phyloP scores from a whole-genome alignment of 148 eudicot genomes.

The Tetragonia tetragonoides region DNA sequence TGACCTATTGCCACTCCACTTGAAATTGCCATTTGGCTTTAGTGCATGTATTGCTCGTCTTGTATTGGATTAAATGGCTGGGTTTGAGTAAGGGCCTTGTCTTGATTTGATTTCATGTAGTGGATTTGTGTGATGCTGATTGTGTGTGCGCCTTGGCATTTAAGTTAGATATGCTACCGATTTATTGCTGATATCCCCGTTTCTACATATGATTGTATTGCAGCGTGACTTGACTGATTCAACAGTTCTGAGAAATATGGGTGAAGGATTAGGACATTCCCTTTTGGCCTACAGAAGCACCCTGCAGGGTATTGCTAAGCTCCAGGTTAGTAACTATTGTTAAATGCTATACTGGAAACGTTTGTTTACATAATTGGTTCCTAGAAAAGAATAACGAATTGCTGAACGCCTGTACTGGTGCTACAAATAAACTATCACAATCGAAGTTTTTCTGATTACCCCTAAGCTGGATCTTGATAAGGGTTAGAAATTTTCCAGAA shows the following conservation, averaged over 20 bases:
- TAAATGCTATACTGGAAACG: neutral
- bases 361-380: neutral
- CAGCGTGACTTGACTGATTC: slow-evolving; percentile 99
- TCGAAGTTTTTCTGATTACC: neutral
- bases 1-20: neutral
- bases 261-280: slow-evolving; percentile 80
- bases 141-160: neutral
- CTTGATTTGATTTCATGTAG: slow-evolving; percentile 1
- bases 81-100: neutral
- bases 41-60: neutral
- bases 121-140: neutral
- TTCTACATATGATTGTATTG: slow-evolving; percentile 7
- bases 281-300: slow-evolving; percentile 81
- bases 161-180: no score
- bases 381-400: neutral
- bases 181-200: neutral
- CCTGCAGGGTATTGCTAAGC: slow-evolving; percentile 74
- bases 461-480: neutral
- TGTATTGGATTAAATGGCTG: neutral
- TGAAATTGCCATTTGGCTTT: neutral
- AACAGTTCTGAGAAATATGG: slow-evolving; percentile 90
- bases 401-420: neutral
- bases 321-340: slow-evolving; percentile 61
- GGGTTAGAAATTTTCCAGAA: neutral
- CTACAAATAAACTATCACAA: neutral